A percentile compares a stretch with the other conserved stretches of the same genome.
Conservation (phyloP, 495 filamentous ascomycete species). For the Xylaria venustula region DNA sequence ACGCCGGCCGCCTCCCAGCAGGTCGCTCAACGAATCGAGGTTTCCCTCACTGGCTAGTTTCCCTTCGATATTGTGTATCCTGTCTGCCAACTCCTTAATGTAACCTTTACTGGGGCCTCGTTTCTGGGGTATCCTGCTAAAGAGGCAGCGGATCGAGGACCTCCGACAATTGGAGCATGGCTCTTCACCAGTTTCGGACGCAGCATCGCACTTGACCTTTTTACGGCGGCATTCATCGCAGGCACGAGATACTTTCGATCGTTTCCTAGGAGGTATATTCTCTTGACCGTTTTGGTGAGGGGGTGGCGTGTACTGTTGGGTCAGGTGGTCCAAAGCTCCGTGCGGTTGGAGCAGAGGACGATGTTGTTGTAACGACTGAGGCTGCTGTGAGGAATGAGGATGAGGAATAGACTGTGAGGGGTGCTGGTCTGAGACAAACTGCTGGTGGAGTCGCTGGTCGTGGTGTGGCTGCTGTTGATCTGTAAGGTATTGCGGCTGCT, state of each 20-base stretch:
- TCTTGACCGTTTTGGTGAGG: slow-evolving; percentile 45
- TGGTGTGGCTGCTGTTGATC: slow-evolving; percentile 19
- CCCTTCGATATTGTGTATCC: slow-evolving; percentile 79
- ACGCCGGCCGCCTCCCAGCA: slow-evolving; percentile 31
- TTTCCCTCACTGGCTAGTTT: slow-evolving; percentile 40
- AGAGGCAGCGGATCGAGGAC: slow-evolving; percentile 74
- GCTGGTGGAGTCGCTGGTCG: slow-evolving; percentile 23
- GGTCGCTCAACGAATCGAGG: slow-evolving; percentile 25
- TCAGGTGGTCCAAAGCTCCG: slow-evolving; percentile 23
- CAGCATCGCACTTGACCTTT: slow-evolving; percentile 94
- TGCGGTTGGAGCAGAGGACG: slow-evolving; percentile 33
- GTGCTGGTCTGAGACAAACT: slow-evolving; percentile 27
- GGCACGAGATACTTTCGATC: slow-evolving; percentile 88
- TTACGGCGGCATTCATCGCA: slow-evolving; percentile 96
- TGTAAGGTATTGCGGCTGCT: slow-evolving; percentile 19
- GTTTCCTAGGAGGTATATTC: slow-evolving; percentile 69
- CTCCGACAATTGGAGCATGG: slow-evolving; percentile 86
- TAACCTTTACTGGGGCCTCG: slow-evolving; percentile 96
- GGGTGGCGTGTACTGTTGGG: slow-evolving; percentile 12
- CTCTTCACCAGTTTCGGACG: slow-evolving; percentile 71
- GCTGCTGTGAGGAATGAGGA: slow-evolving; percentile 25
- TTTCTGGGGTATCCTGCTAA: slow-evolving; percentile 92
- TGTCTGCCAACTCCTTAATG: slow-evolving; percentile 92
- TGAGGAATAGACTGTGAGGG: slow-evolving; percentile 15
- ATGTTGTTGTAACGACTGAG: slow-evolving; percentile 29